These are phyloP conservation scores for Lagenidium giganteum DNA, from an alignment of 352 stramenopile genomes.

Conservation along the genomic window DNA sequence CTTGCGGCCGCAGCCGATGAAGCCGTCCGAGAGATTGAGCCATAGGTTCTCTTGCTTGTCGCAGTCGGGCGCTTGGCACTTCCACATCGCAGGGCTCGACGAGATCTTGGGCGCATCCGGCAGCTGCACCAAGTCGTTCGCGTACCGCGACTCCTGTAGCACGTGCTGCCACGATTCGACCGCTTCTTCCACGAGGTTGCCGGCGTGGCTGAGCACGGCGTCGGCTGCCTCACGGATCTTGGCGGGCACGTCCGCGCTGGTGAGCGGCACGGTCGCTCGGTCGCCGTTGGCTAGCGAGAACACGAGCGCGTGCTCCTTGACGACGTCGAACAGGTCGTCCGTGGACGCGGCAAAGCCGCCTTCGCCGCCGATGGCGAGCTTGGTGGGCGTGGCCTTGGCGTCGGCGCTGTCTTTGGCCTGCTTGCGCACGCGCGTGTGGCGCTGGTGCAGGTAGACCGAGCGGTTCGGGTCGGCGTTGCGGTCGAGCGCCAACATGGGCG, in stretches of 20 bases:
- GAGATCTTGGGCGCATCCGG: conserved; percentile 42
- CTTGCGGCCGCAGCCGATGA: conserved; percentile 72
- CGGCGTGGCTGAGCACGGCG: conserved; percentile 49
- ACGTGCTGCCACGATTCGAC: conserved; percentile 71
- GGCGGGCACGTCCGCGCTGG: conserved; percentile 26
- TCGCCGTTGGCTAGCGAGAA: conserved; percentile 35
- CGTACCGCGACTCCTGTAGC: conserved; percentile 58
- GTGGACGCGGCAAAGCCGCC: conserved; percentile 85
- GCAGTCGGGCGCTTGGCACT: conserved; percentile 87
- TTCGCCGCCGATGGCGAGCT: conserved; percentile 92
- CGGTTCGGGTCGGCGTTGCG: conserved; percentile 18
- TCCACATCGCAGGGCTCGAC: conserved; percentile 51
- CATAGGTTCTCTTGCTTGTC: conserved; percentile 97
- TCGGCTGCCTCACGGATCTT: conserved; percentile 38
- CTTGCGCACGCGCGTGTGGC: conserved; percentile 31
- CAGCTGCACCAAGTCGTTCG: conserved; percentile 49
- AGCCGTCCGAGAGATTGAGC: conserved; percentile 94
- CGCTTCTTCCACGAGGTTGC: conserved; percentile 55
- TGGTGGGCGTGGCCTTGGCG: conserved; percentile 42
- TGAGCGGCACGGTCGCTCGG: conserved; percentile 19
- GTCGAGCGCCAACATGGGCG: conserved; percentile 59
- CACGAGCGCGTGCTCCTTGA: conserved; percentile 78
- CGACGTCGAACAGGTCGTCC: conserved; percentile 87
- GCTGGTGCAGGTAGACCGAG: conserved; percentile 78
- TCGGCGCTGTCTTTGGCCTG: conserved; percentile 11